These are phyloP conservation scores for Parsonsia alboflavescens DNA, from an alignment of 257 asterid genomes.

Conservation along the genomic window DNA sequence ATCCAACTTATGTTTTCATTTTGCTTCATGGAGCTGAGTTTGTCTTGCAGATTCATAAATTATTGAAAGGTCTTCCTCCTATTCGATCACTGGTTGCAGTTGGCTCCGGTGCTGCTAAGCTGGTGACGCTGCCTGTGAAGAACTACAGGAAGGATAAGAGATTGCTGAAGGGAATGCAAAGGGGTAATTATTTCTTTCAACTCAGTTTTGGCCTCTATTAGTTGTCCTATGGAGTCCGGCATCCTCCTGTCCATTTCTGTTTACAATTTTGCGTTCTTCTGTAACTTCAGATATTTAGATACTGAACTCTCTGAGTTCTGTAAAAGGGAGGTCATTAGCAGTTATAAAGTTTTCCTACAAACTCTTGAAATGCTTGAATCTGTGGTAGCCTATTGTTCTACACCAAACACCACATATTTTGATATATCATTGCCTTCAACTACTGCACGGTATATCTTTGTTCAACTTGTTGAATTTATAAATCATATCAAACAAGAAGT, in stretches of 20 bases:
- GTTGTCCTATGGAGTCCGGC: background rate
- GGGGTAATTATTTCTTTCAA: constrained; percentile 43
- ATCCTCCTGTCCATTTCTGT: background rate
- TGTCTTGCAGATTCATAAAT: constrained; percentile 61
- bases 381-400: background rate
- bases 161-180: constrained; percentile 92
- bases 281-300: background rate
- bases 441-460: background rate
- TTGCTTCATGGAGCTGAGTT: constrained; percentile 19
- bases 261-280: background rate
- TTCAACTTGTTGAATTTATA: background rate
- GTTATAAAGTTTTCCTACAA: background rate
- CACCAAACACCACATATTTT: background rate
- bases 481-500: too few relatives aligned
- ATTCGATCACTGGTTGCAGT: constrained; percentile 89
- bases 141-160: constrained; percentile 77
- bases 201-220: background rate
- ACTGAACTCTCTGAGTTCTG: background rate
- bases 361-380: background rate
- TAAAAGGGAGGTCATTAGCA: background rate
- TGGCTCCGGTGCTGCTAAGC: constrained; percentile 96
- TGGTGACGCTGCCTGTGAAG: constrained; percentile 81
- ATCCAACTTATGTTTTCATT: constrained; percentile 18
- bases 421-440: background rate
- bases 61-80: constrained; percentile 96